Evolutionary conservation across 345 rosid genomes (phyloP).

Genomic region (Sonneratia caseolaris): DNA sequence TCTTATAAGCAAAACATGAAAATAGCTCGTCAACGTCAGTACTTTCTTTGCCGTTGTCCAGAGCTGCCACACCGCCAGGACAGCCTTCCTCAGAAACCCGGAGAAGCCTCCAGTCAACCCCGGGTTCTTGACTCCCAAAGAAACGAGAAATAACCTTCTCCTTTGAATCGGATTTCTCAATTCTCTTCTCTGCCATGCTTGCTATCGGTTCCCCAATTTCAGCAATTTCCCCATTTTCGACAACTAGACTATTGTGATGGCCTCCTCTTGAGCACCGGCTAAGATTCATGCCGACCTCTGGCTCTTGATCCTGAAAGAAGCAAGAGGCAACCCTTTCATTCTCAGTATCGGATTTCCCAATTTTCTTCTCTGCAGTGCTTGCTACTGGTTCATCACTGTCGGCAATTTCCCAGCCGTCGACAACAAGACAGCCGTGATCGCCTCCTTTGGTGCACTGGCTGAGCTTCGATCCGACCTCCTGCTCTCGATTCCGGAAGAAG

Average conservation of each 20-base stretch:
- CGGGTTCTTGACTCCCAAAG: not conserved
- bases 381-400: not conserved
- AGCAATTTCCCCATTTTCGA: not conserved
- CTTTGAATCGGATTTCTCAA: not conserved
- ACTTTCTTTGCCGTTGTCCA: not conserved
- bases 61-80: not conserved
- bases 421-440: not conserved
- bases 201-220: not conserved
- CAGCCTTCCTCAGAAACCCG: not conserved
- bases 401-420: not conserved
- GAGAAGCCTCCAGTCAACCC: not conserved
- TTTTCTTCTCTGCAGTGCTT: not conserved
- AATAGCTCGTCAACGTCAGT: not conserved
- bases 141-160: not conserved
- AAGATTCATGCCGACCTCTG: not conserved
- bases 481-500: conserved; percentile 1
- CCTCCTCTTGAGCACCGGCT: not conserved
- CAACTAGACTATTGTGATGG: not conserved
- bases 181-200: not conserved
- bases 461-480: not conserved
- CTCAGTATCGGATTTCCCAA: not conserved
- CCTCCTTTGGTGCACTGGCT: not conserved
- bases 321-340: not conserved
- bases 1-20: not conserved
- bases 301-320: not conserved